Percentiles rank a stretch among this genome's conserved stretches.
phyloP scores from a whole-genome alignment of 2,329 filamentous ascomycete species.

The Elsinoe necatrix region DNA sequence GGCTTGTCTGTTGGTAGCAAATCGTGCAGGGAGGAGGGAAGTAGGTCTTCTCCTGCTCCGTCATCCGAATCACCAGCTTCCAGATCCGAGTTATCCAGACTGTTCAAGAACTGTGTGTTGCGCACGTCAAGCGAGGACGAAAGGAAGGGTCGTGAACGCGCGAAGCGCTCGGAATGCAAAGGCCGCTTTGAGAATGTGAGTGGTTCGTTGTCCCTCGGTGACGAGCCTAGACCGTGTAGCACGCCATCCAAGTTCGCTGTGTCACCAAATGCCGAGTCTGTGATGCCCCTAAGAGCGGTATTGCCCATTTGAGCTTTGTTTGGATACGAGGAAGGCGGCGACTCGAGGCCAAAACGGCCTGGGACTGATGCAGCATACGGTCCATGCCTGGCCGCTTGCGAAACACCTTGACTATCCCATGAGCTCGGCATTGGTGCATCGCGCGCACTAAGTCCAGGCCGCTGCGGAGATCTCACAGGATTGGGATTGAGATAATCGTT shows the following conservation, averaged over 20 bases:
- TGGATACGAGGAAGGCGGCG: constrained; percentile 60
- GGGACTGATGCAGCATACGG: constrained; percentile 90
- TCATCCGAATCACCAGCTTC: constrained; percentile 56
- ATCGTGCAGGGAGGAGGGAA: constrained; percentile 62
- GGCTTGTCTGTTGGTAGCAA: constrained; percentile 54
- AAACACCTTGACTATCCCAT: constrained; percentile 93
- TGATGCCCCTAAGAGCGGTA: constrained; percentile 47
- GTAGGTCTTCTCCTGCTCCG: constrained; percentile 84
- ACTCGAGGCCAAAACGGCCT: constrained; percentile 81
- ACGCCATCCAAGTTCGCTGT: constrained; percentile 37
- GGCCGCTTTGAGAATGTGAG: constrained; percentile 58
- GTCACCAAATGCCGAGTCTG: constrained; percentile 59
- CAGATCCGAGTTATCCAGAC: constrained; percentile 37
- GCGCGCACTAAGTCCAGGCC: constrained; percentile 68
- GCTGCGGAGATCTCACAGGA: constrained; percentile 58
- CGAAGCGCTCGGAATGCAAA: constrained; percentile 57
- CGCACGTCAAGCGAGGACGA: constrained; percentile 14
- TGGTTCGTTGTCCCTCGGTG: constrained; percentile 57
- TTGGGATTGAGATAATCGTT: constrained; percentile 58
- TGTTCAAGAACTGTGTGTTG: constrained; percentile 20
- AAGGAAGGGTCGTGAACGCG: constrained; percentile 5
- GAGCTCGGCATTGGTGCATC: constrained; percentile 90
- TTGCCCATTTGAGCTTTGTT: constrained; percentile 35
- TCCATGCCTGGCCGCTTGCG: constrained; percentile 79
- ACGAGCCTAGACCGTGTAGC: constrained; percentile 43